Conservation (phyloP, 2,329 filamentous ascomycete genomes). For the Leptographium procerum region DNA sequence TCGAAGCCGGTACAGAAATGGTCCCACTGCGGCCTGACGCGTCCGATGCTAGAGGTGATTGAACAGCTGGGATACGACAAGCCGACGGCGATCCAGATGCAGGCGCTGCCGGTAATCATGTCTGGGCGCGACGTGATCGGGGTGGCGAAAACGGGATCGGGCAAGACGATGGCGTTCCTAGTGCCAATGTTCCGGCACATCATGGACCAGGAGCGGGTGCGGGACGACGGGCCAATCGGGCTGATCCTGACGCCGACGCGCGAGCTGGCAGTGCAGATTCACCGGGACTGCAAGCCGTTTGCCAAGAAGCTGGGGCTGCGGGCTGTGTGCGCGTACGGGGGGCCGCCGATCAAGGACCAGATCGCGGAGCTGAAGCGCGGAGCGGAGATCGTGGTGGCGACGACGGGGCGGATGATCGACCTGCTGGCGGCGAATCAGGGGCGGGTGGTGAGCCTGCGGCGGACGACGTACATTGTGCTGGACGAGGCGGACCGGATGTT, state of each 20-base stretch:
- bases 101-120: slow-evolving; percentile 91
- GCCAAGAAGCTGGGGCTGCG: slow-evolving; percentile 75
- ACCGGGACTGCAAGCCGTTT: slow-evolving; percentile 89
- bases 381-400: slow-evolving; percentile 89
- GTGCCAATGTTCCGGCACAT: slow-evolving; percentile 98
- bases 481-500: slow-evolving; percentile 99
- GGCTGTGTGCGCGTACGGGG: slow-evolving; percentile 87
- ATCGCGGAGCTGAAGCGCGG: slow-evolving; percentile 94
- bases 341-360: slow-evolving; percentile 91
- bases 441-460: slow-evolving; percentile 79
- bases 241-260: slow-evolving; percentile 90
- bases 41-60: slow-evolving; percentile 79
- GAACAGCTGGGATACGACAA: slow-evolving; percentile 71
- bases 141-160: slow-evolving; percentile 93
- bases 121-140: slow-evolving; percentile 91
- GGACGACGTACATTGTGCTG: slow-evolving; percentile 87
- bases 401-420: slow-evolving; percentile 91
- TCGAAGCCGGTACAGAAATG: slow-evolving; percentile 93
- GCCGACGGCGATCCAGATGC: slow-evolving; percentile 88
- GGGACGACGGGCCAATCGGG: slow-evolving; percentile 76
- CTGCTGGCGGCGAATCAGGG: slow-evolving; percentile 85
- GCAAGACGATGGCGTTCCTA: slow-evolving; percentile 92
- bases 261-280: slow-evolving; percentile 88
- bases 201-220: slow-evolving; percentile 76
- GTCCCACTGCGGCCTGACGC: slow-evolving; percentile 86